Conservation (phyloP, 495 filamentous ascomycete species). For the Podospora australis region DNA sequence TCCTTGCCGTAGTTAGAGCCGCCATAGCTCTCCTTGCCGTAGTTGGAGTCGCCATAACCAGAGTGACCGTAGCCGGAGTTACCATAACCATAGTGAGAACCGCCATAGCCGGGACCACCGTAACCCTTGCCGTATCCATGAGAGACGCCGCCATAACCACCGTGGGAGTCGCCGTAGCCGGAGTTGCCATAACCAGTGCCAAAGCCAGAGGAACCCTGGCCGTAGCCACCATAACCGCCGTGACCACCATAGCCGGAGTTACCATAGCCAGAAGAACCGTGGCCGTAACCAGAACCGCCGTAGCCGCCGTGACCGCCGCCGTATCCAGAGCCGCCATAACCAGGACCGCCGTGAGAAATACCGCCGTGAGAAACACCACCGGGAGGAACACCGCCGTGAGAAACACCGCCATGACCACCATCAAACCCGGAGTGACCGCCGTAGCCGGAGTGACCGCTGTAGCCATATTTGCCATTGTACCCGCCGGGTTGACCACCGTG, state of each 20-base stretch:
- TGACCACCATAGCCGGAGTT: not conserved
- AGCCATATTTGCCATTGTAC: not conserved
- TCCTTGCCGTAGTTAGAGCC: not conserved
- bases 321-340: not conserved
- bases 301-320: not conserved
- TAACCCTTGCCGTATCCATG: not conserved
- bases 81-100: not conserved
- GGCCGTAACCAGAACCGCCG: not conserved
- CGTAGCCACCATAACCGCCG: not conserved
- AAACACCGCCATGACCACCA: constrained; percentile 1
- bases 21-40: not conserved
- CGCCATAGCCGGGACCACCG: not conserved
- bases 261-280: not conserved
- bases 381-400: not conserved
- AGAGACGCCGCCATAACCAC: not conserved
- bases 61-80: not conserved
- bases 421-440: constrained; percentile 1
- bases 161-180: not conserved
- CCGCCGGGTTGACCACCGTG: not conserved
- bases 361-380: constrained; percentile 1
- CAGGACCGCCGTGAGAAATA: constrained; percentile 1
- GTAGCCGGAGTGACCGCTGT: not conserved
- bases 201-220: not conserved
- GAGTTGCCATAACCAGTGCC: not conserved
- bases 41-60: not conserved